Evolutionary conservation across 2,329 filamentous ascomycete species (phyloP), one percentile per base, ranked within the genome.

Genomic region (Claviceps arundinis): DNA sequence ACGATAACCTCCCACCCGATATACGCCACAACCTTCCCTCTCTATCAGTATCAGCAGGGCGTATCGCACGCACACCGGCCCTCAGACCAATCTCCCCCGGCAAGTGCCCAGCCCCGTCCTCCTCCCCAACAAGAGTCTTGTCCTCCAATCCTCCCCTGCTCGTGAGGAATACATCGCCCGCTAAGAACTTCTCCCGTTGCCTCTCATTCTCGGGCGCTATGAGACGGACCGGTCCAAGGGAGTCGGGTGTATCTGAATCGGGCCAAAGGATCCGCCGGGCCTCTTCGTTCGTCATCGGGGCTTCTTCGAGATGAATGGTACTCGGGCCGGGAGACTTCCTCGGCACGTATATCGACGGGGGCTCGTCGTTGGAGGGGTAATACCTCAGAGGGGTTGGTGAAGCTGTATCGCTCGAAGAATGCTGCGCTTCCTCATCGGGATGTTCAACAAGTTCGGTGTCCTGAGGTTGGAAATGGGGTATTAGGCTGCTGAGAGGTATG

Each of bases 221-320:
- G 0, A 45, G 42, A 13, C 43, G 26, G 5, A 54, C 22, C 8
- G 51, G 42, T 0, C 55, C 30, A 40, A 53, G 44, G 26, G 56
- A 42, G 13, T 49, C 8, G 41, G 57, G 40, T 0, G 62, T 55
- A 0, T 56, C 53, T 2, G 59, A 55, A 4, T 69, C 65, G 1
- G 68, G 67, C 69, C 69, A 71, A 1, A 72, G 56, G 17, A 72
- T 71, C 37, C 62, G 60, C 2, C 59, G 59, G 2, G 69, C 69
- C 49, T 71, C 68, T 40, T 71, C 68, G 2, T 66, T 64, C 3
- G 69, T 71, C 58, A 71, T 63, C 0, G 64, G 65, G 4, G 63
- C 56, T 41, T 67, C 64, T 14, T 64, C 60, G 3, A 56, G 48
- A 17, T 41, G 47, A 5, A 50, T 14, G 19, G 52, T 5, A 16